These are phyloP conservation scores for Aphanomyces euteiches DNA, from an alignment of 352 stramenopile species.

Conservation along the genomic window DNA sequence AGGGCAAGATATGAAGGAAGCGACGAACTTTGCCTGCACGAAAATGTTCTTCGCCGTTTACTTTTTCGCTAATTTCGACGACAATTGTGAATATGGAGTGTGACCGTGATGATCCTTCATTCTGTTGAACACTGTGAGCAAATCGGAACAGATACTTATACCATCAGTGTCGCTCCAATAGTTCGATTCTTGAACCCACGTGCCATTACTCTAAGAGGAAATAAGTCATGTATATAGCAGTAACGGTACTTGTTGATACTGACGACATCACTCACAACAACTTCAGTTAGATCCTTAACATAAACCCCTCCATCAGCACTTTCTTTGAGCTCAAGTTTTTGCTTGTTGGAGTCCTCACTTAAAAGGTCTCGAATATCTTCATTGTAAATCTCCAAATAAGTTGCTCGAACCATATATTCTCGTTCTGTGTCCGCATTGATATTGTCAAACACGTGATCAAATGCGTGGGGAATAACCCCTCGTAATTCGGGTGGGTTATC, in stretches of 20 bases:
- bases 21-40: constrained; percentile 67
- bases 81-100: constrained; percentile 86
- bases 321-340: constrained; percentile 85
- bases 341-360: constrained; percentile 57
- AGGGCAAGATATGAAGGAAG: no score
- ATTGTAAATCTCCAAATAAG: constrained; percentile 95
- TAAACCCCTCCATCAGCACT: constrained; percentile 73
- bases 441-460: constrained; percentile 85
- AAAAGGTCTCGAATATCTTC: constrained; percentile 92
- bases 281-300: constrained; percentile 85
- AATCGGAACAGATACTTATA: constrained; percentile 27
- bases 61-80: constrained; percentile 76
- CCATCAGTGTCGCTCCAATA: constrained; percentile 76
- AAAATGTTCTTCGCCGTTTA: constrained; percentile 67
- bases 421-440: constrained; percentile 60
- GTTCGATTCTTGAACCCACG: constrained; percentile 82
- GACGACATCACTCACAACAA: constrained; percentile 71
- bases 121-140: constrained; percentile 37
- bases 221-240: not conserved
- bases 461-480: constrained; percentile 78
- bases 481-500: constrained; percentile 66
- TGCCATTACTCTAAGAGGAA: constrained; percentile 51
- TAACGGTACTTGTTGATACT: constrained; percentile 56
- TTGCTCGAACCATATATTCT: constrained; percentile 83
- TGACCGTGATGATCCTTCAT: constrained; percentile 75